A percentile compares a stretch with the other conserved stretches of the same genome.
These are phyloP conservation scores for Irpex sp. DNA, from an alignment of 1,284 basidiomycete genomes.

Conservation along the genomic window DNA sequence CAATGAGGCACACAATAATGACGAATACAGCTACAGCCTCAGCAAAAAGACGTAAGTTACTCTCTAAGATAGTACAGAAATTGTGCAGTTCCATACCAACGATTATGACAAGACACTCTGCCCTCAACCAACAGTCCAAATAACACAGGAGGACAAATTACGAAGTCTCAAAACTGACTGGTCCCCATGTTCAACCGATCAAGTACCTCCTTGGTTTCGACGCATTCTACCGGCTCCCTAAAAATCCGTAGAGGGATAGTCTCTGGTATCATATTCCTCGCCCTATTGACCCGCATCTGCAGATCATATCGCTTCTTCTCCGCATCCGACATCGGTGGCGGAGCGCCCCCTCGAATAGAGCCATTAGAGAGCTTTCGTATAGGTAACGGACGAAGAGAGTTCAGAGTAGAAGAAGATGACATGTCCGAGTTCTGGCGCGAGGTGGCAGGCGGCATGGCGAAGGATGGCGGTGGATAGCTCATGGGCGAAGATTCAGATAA, in stretches of 20 bases:
- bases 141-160: background rate
- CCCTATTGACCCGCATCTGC: conserved; percentile 56
- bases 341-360: conserved; percentile 7
- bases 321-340: conserved; percentile 33
- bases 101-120: background rate
- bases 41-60: background rate
- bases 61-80: background rate
- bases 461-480: background rate
- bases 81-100: background rate
- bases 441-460: background rate
- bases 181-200: conserved; percentile 15
- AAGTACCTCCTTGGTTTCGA: conserved; percentile 39
- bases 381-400: conserved; percentile 1
- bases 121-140: background rate
- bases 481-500: conserved; percentile 8
- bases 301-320: conserved; percentile 52
- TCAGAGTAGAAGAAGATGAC: conserved; percentile 5
- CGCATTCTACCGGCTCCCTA: conserved; percentile 57
- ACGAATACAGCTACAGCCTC: background rate
- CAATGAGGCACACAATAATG: background rate
- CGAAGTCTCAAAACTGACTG: background rate
- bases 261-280: conserved; percentile 48
- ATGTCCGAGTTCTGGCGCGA: conserved; percentile 2
- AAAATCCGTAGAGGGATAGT: conserved; percentile 60
- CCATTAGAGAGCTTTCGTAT: background rate